Evolutionary conservation across 495 filamentous ascomycete genomes (phyloP), one percentile per base, ranked within the genome.

Genomic region (Aspergillus nanangensis): DNA sequence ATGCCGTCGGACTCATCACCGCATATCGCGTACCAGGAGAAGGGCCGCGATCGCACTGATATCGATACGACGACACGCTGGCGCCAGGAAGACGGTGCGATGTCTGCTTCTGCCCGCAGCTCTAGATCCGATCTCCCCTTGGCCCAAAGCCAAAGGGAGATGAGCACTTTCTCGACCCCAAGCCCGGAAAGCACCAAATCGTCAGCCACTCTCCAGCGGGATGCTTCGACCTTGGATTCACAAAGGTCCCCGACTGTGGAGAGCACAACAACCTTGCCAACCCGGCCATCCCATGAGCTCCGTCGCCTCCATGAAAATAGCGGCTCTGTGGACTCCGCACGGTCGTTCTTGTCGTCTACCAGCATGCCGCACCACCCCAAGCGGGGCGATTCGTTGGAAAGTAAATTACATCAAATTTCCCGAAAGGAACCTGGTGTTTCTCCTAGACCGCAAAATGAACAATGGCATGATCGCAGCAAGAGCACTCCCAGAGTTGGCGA

Each of bases 11-110:
- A 73, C 14, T 71, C 79, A 8, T 88, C 87, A 7, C 88, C 90
- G 25, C 90, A 97, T 64, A 95, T 96, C 58, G 87, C 88, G 29
- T 94, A 87, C 61, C 90, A 95, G 61, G 88, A 94, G 56, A 91
- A 90, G 58, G 82, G 82, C 0, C 78, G 88, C 37, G 80, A 88
- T 55, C 55, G 63, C 5, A 66, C 63, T 4, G 66, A 71, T 3
- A 48, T 58, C 3, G 73, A n/a, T n/a, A 74, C 22, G 52, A 66
- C 2, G 47, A n/a, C 61, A 33, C 63, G 64, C 4, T 74, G 67
- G 59, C 63, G 73, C 35, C 70, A 74, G 47, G 66, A 71, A 22
- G 62, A 63, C 23, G 50, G 22, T 46, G 25, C 44, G 44, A 45
- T 49, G 44, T n/a, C n/a, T 0, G 65, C 66, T 11, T 80, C 82